These are phyloP conservation scores for Jaapia argillacea DNA, from an alignment of 768 basidiomycete species.

Conservation along the genomic window DNA sequence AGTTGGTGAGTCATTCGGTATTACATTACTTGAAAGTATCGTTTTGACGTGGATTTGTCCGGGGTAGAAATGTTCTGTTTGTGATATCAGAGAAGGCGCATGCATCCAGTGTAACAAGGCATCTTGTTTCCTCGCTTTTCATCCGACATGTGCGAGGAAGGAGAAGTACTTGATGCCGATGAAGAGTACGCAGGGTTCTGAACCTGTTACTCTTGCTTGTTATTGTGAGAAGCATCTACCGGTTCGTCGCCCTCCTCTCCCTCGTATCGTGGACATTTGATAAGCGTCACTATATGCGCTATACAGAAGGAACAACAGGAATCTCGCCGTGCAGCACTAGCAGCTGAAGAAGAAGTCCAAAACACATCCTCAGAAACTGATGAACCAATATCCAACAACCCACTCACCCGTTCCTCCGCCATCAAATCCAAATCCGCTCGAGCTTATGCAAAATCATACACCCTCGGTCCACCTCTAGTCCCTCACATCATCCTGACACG, in stretches of 20 bases:
- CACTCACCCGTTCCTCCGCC: constrained; percentile 6
- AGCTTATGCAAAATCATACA: constrained; percentile 87
- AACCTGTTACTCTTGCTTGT: constrained; percentile 62
- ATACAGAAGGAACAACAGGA: constrained; percentile 62
- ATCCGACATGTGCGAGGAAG: constrained; percentile 87
- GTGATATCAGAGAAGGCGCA: constrained; percentile 57
- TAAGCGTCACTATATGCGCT: not conserved
- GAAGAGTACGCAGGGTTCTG: constrained; percentile 72
- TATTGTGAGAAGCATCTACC: constrained; percentile 91
- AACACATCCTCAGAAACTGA: not conserved
- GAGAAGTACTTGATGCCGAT: constrained; percentile 79
- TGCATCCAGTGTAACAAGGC: constrained; percentile 94
- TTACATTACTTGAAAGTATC: constrained; percentile 7
- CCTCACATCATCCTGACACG: constrained; percentile 77
- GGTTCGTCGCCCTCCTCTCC: constrained; percentile 31
- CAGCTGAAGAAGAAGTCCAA: constrained; percentile 34
- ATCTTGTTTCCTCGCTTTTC: constrained; percentile 89
- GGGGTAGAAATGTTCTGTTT: constrained; percentile 58
- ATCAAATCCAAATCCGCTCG: constrained; percentile 70
- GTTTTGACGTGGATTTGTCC: not conserved
- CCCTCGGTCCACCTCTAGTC: constrained; percentile 86
- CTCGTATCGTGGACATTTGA: not conserved
- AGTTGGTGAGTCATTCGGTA: constrained; percentile 51
- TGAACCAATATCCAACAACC: not conserved
- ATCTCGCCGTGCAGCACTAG: constrained; percentile 42